Evolutionary conservation across 2,329 filamentous ascomycete species (phyloP), one percentile per base, ranked within the genome.

Genomic region (Purpureocillium lavendulum): DNA sequence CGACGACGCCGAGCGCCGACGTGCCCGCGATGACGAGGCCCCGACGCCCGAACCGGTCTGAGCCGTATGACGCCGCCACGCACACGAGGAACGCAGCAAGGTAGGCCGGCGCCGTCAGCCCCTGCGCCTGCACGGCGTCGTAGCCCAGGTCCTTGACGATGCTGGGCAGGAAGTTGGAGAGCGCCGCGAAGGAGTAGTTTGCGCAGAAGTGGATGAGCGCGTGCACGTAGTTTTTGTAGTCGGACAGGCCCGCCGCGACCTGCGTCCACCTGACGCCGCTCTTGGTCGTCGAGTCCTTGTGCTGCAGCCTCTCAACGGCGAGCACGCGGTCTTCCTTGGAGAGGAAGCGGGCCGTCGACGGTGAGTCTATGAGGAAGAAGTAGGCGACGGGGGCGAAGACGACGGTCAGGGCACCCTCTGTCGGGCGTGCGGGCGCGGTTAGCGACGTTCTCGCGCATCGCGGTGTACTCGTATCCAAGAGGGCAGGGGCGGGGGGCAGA

Each of bases 111-210:
- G 65, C 65, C 1, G 61, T 55, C 1, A 68, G 49, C 1, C 65
- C 65, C 40, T 68, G 63, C 1, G 64, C 61, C 18, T 61, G 50
- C 39, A 67, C 43, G 3, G 52, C 51, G 1, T 53, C 58, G 39
- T 61, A 65, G 4, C 64, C 64, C 57, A 67, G 59, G 17, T 59
- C 55, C 18, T 55, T 28, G 9, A 67, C 47, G 33, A 67, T 66
- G 6, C 62, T 66, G 1, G 64, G 64, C 2, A 67, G 52, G 35
- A 64, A 67, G 15, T 61, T 61, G 3, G 64, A 60, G 4, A 67
- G 49, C 1, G 53, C 57, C 0, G 61, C 59, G 39, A 65, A 67
- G 14, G 57, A 54, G 40, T 49, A 54, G 40, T 62, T 62, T 46
- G 59, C 61, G 42, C 58, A 59, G 41, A 66, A 65, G 41, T 64